A percentile compares a stretch with the other conserved stretches of the same genome.
Conservation (phyloP, 2,329 filamentous ascomycete species). For the Aspergillus ustus region DNA sequence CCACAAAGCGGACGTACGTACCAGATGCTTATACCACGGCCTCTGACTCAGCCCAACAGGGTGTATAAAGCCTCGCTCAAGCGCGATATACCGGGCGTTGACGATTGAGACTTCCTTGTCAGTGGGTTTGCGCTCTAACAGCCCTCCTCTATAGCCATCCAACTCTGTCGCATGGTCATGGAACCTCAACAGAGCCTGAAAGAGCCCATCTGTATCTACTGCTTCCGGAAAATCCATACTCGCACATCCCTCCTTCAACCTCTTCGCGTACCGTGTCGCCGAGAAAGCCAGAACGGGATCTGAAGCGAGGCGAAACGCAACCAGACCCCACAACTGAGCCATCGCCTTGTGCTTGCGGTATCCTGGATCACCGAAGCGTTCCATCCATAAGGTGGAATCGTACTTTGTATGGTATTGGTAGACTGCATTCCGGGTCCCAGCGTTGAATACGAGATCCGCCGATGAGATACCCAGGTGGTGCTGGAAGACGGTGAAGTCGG, state of each 20-base stretch:
- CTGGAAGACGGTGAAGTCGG: neutral
- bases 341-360: neutral
- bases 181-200: neutral
- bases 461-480: neutral
- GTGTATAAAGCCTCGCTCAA: neutral
- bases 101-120: neutral
- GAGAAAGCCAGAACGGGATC: neutral
- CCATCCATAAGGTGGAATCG: neutral
- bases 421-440: neutral
- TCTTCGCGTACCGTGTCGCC: neutral
- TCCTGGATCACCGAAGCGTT: neutral
- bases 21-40: neutral
- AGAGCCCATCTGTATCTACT: neutral
- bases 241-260: neutral
- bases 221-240: neutral
- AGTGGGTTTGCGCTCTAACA: no score
- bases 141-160: neutral
- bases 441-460: neutral
- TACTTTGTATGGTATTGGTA: neutral
- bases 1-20: neutral
- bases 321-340: neutral
- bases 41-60: neutral
- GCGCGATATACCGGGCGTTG: neutral
- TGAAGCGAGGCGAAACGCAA: neutral
- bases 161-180: neutral